phyloP scores from a whole-genome alignment of 2,329 filamentous ascomycete species.

The Mycosphaerella sp. region DNA sequence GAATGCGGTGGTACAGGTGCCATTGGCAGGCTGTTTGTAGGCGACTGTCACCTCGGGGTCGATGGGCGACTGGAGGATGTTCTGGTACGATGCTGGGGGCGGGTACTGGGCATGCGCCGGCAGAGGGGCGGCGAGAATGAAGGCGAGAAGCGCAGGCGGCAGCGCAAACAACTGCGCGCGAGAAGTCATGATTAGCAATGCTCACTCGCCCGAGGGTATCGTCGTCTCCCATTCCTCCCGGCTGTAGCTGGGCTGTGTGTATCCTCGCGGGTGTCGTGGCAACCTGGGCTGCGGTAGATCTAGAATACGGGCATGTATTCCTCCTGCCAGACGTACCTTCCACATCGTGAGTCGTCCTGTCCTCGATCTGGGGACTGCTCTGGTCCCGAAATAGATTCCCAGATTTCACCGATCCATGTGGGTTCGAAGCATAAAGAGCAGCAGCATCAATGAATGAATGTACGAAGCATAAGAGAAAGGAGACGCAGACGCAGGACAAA shows the following conservation, averaged over 20 bases:
- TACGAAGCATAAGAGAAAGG: too few species aligned
- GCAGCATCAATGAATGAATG: too few species aligned
- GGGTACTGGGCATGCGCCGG: slow-evolving; percentile 35
- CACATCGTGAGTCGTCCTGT: background rate
- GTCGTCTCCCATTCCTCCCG: too few species aligned
- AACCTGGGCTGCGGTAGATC: too few species aligned
- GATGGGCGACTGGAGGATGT: slow-evolving; percentile 56
- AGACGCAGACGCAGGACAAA: too few species aligned
- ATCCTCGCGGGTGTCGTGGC: too few species aligned
- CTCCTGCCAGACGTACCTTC: background rate
- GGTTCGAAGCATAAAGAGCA: too few species aligned
- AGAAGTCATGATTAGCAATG: slow-evolving; percentile 1
- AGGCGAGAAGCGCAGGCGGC: slow-evolving; percentile 26
- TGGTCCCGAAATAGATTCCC: background rate
- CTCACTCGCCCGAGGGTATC: too few species aligned
- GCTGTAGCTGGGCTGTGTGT: background rate
- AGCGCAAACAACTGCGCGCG: slow-evolving; percentile 18
- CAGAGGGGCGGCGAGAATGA: slow-evolving; percentile 20
- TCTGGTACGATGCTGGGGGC: slow-evolving; percentile 39
- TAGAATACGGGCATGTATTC: too few species aligned
- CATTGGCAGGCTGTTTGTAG: slow-evolving; percentile 57
- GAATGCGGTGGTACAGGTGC: slow-evolving; percentile 61
- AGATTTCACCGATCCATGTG: background rate
- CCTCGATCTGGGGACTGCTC: too few species aligned
- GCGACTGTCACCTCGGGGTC: slow-evolving; percentile 59